Evolutionary conservation across 2,329 filamentous ascomycete species (phyloP), one percentile per base, ranked within the genome.

Genomic region (Verticillium tricorpus): DNA sequence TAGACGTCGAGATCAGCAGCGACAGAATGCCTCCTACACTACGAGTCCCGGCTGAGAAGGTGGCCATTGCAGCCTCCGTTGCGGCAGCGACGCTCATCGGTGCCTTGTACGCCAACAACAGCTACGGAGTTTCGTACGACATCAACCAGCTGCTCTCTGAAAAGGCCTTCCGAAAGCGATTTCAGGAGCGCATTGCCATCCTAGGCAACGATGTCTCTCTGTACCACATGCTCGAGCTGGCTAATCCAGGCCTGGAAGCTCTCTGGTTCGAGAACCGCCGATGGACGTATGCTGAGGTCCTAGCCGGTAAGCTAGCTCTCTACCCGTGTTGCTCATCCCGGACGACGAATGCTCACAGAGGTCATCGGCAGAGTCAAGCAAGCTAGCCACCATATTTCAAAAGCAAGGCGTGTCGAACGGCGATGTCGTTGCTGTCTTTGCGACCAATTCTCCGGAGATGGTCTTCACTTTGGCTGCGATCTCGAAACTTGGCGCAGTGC

Each of bases 391-490:
- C 14, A 39, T 58, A 11, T 58, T 58, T 22, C 34, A 39, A 17
- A 19, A 12, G 9, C 56, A 40, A 25, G 56, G 56, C 12, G 35
- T 58, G 3, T 58, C 56, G 11, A 58, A 58, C 11, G 56, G 56
- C 4, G 56, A 58, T 40, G 56, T 58, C 34, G 22, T 58, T 3
- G 56, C 34, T 14, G 56, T 58, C 3, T 58, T 40, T 31, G 35
- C 56, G 34, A 58, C 56, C 35, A 58, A 58, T 19, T 58, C 56
- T 7, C 56, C 56, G 19, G 56, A 58, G 22, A 58, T 58, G 56
- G 56, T 58, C 22, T 58, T 58, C 19, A 40, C 56, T 12, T 5
- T 58, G 5, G 56, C 34, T 28, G 56, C 56, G 19, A 37, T 34
- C 5, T 58, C 56, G 22, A 58, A 58, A 19, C 56, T 58, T 19